Evolutionary conservation across 2,329 filamentous ascomycete species (phyloP), one percentile per base, ranked within the genome.

Genomic region (Ophiostoma ips): DNA sequence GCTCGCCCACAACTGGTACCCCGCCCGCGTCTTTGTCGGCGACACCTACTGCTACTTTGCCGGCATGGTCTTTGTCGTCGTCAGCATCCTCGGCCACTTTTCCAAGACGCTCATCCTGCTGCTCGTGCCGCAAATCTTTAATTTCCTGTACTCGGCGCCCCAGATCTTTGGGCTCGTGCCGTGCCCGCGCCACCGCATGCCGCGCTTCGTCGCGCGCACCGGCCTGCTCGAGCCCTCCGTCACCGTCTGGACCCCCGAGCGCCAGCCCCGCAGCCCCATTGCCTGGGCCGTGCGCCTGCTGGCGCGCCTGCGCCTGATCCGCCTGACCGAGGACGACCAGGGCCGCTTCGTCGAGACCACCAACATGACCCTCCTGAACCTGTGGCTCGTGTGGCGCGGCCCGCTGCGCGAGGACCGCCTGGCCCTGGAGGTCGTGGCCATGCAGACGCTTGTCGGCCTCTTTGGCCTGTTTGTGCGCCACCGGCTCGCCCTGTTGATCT

Each of bases 11-110:
- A 98, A 98, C 67, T 94, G 88, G 86, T 98, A 88, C 63, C 92
- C 92, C 0, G 87, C 90, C 21, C 82, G 81, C 59, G 92, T 96
- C 10, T 98, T 98, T 61, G 90, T 96, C 10, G 92, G 92, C 50
- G 92, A 98, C 66, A 98, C 92, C 4, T 98, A 96, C 74, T 98
- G 92, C 75, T 98, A 98, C 69, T 95, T 98, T 66, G 92, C 92
- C 1, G 92, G 92, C 57, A 98, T 98, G 88, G 86, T 96, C 36
- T 98, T 98, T 63, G 92, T 90, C 49, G 89, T 95, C 41, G 92
- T 96, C 56, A 88, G 87, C 55, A 96, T 98, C 61, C 75, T 95
- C 48, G 92, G 92, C 21, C 92, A 98, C 69, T 98, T 98, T 70
- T 94, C 86, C 71, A 98, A 98, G 69, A 98, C 92, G 1, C 75